Conservation (phyloP, 2,329 filamentous ascomycete genomes). For the Pezicula rhizophila region DNA sequence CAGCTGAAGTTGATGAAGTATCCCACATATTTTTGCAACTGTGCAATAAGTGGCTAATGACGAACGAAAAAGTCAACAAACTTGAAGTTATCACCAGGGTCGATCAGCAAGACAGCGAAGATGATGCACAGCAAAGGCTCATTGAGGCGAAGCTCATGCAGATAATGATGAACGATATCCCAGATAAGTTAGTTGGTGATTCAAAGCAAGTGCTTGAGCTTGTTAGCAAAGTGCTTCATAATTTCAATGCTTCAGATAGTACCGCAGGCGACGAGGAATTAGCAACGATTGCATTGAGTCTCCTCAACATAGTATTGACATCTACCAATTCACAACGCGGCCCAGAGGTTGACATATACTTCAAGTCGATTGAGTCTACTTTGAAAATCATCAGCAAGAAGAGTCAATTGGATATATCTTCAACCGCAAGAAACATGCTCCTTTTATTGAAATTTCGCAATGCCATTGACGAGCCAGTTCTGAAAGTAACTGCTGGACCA, state of each 20-base stretch:
- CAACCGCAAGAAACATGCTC: constrained; percentile 50
- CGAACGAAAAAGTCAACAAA: constrained; percentile 8
- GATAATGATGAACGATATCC: constrained; percentile 56
- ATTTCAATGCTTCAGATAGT: constrained; percentile 25
- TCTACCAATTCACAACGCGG: constrained; percentile 48
- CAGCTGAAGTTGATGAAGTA: constrained; percentile 35
- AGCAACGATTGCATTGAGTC: constrained; percentile 48
- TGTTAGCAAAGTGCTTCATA: constrained; percentile 49
- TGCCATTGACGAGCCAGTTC: constrained; percentile 38
- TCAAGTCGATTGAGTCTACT: constrained; percentile 42
- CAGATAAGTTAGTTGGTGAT: constrained; percentile 56
- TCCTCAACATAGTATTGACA: constrained; percentile 55
- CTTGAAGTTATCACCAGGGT: constrained; percentile 22
- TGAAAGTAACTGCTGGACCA: constrained; percentile 28
- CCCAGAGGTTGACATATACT: constrained; percentile 31
- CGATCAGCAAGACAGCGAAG: constrained; percentile 25
- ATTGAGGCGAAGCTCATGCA: constrained; percentile 58
- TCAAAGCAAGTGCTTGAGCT: constrained; percentile 61
- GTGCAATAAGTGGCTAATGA: constrained; percentile 50
- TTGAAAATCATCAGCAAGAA: constrained; percentile 36
- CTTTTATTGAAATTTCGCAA: constrained; percentile 51
- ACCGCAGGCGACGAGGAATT: constrained; percentile 41
- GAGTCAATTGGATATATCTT: constrained; percentile 36
- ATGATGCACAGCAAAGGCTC: constrained; percentile 42
- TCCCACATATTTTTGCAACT: constrained; percentile 55